phyloP scores from a whole-genome alignment of 768 basidiomycete genomes.

The Lyophyllum shimeji region DNA sequence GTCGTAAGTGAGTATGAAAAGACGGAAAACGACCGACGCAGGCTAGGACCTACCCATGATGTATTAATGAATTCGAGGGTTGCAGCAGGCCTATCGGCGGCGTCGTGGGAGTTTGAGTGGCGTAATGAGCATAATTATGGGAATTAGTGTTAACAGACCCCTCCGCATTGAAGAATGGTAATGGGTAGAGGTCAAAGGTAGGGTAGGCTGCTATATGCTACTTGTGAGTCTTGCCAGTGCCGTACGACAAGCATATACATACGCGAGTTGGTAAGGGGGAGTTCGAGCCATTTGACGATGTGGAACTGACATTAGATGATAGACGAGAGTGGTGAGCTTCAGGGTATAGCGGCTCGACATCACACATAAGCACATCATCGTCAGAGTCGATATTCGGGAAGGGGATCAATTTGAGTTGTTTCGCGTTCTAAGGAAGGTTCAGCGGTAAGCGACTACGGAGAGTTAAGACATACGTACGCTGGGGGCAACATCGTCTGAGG shows the following conservation, averaged over 20 bases:
- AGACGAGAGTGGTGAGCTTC: conserved; percentile 61
- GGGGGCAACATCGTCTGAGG: conserved; percentile 46
- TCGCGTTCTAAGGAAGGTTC: conserved; percentile 42
- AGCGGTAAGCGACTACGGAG: conserved; percentile 18
- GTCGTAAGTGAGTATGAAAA: neutral
- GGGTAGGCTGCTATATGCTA: conserved; percentile 49
- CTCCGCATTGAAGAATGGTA: conserved; percentile 47
- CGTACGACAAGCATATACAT: conserved; percentile 26
- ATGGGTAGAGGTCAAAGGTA: conserved; percentile 60
- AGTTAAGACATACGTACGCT: conserved; percentile 36
- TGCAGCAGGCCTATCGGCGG: conserved; percentile 65
- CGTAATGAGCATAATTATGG: conserved; percentile 41
- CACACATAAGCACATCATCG: conserved; percentile 74
- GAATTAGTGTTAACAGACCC: conserved; percentile 49
- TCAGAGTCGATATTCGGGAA: conserved; percentile 66
- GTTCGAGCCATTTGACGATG: conserved; percentile 47
- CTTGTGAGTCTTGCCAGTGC: conserved; percentile 1
- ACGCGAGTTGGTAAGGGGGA: conserved; percentile 51
- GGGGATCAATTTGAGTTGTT: conserved; percentile 74
- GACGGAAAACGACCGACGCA: conserved; percentile 5
- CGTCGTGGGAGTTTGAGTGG: conserved; percentile 39
- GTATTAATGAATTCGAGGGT: conserved; percentile 56
- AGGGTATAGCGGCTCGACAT: conserved; percentile 56
- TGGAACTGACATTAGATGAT: conserved; percentile 64
- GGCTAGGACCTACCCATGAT: conserved; percentile 63